phyloP scores from a whole-genome alignment of 163 green algal species.

The Chlamydomonas reinhardtii region DNA sequence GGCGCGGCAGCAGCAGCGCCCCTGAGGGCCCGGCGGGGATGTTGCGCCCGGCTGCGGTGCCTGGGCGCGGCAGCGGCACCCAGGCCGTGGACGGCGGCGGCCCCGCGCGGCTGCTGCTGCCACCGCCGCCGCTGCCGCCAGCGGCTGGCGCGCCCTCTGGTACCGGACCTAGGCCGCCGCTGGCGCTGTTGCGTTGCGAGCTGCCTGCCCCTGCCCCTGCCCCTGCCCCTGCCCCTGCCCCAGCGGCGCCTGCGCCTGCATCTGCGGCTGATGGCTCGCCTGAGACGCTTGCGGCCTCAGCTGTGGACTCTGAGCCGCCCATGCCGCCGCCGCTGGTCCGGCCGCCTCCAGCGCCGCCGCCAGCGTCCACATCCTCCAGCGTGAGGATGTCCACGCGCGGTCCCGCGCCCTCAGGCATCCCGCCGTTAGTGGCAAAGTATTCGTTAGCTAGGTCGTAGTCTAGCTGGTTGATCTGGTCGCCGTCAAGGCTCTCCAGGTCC shows the following conservation, averaged over 20 bases:
- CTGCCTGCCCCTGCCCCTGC: too few relatives aligned
- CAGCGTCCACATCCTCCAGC: constrained; percentile 28
- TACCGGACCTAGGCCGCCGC: background rate
- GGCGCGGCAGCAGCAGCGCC: background rate
- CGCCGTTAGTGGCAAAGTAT: constrained; percentile 25
- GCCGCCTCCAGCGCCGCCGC: background rate
- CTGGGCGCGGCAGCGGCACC: background rate
- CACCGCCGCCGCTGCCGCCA: background rate
- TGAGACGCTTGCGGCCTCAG: background rate
- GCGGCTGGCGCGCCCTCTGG: background rate
- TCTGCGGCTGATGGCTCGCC: too few relatives aligned
- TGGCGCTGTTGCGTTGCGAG: background rate
- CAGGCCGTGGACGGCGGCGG: background rate
- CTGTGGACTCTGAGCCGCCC: too few relatives aligned
- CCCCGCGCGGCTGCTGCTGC: background rate
- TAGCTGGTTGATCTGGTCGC: constrained; percentile 21
- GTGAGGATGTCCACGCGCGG: constrained; percentile 39
- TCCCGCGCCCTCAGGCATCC: constrained; percentile 4
- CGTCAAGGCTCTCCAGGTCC: constrained; percentile 39
- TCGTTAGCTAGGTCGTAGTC: constrained; percentile 43
- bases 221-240: too few relatives aligned
- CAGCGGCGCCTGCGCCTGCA: too few relatives aligned
- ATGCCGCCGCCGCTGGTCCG: background rate
- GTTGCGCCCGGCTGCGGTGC: constrained; percentile 1
- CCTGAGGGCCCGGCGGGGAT: background rate